Evolutionary conservation across 2,329 filamentous ascomycete genomes (phyloP).

Genomic region (Septoria linicola): DNA sequence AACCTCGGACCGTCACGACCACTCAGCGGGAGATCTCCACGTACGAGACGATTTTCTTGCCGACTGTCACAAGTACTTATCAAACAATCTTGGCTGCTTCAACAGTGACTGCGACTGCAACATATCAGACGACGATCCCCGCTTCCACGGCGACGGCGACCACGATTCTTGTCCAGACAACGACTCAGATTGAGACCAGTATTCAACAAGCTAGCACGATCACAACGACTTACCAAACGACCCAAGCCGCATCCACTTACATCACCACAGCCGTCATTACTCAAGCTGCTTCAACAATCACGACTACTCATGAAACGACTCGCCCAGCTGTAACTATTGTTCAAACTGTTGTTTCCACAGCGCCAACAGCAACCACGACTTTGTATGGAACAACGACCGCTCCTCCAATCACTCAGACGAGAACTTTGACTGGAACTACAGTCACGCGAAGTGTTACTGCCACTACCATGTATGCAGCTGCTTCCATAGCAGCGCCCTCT

Average conservation of each 20-base stretch:
- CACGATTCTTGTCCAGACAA: not conserved
- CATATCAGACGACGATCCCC: constrained; percentile 2
- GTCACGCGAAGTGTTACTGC: constrained; percentile 1
- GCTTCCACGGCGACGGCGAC: constrained; percentile 3
- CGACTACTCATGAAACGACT: constrained; percentile 3
- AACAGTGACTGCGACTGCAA: constrained; percentile 2
- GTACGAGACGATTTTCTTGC: not conserved
- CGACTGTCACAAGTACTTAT: constrained; percentile 2
- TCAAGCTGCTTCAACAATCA: constrained; percentile 3
- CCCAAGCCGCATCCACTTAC: not conserved
- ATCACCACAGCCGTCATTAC: constrained; percentile 6
- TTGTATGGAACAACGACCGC: not conserved
- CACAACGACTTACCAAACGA: constrained; percentile 6
- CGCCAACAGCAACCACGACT: not conserved
- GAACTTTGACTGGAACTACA: not conserved
- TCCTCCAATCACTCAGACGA: constrained; percentile 3
- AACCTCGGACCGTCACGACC: not conserved
- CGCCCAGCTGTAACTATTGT: constrained; percentile 2
- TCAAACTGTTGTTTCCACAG: not conserved
- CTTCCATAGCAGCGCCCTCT: constrained; percentile 9
- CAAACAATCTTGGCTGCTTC: not conserved
- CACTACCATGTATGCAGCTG: not conserved
- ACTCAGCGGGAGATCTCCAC: not conserved
- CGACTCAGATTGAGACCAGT: not conserved
- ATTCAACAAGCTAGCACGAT: not conserved